Evolutionary conservation across 768 basidiomycete species (phyloP).

Genomic region (Lyophyllum atratum): DNA sequence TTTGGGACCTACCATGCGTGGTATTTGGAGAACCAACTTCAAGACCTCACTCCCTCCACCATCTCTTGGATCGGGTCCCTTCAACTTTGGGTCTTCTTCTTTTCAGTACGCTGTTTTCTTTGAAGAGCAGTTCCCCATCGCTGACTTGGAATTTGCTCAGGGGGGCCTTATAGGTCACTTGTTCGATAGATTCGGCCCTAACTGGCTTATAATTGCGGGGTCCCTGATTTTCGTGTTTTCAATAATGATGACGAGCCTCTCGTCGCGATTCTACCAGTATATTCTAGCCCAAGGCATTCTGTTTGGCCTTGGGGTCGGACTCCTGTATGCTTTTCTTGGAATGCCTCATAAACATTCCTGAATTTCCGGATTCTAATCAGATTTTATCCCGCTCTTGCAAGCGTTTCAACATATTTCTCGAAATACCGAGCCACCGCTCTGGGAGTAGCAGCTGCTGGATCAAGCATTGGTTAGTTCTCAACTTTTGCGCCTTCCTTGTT

Average conservation of each 20-base stretch:
- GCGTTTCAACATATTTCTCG: slow-evolving; percentile 65
- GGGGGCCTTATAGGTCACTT: slow-evolving; percentile 61
- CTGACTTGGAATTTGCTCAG: slow-evolving; percentile 29
- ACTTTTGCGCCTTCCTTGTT: neutral
- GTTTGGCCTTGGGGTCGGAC: slow-evolving; percentile 65
- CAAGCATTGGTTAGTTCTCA: slow-evolving; percentile 51
- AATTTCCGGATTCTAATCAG: slow-evolving; percentile 35
- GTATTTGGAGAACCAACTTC: slow-evolving; percentile 64
- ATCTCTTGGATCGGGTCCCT: slow-evolving; percentile 75
- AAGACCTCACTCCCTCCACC: slow-evolving; percentile 46
- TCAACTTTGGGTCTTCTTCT: slow-evolving; percentile 71
- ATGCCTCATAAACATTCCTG: slow-evolving; percentile 5
- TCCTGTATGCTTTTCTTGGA: slow-evolving; percentile 51
- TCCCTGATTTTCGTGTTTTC: slow-evolving; percentile 49
- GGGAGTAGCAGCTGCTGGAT: slow-evolving; percentile 73
- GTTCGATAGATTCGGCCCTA: slow-evolving; percentile 65
- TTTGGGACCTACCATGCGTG: slow-evolving; percentile 75
- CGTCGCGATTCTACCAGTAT: slow-evolving; percentile 58
- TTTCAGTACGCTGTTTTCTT: slow-evolving; percentile 48
- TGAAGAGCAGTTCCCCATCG: neutral
- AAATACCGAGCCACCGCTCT: slow-evolving; percentile 70
- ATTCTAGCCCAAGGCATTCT: slow-evolving; percentile 63
- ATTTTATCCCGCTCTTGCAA: slow-evolving; percentile 70
- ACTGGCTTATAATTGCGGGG: slow-evolving; percentile 51
- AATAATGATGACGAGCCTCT: slow-evolving; percentile 63